Conservation (phyloP, 495 filamentous ascomycete species). For the Aspergillus sclerotioniger region DNA sequence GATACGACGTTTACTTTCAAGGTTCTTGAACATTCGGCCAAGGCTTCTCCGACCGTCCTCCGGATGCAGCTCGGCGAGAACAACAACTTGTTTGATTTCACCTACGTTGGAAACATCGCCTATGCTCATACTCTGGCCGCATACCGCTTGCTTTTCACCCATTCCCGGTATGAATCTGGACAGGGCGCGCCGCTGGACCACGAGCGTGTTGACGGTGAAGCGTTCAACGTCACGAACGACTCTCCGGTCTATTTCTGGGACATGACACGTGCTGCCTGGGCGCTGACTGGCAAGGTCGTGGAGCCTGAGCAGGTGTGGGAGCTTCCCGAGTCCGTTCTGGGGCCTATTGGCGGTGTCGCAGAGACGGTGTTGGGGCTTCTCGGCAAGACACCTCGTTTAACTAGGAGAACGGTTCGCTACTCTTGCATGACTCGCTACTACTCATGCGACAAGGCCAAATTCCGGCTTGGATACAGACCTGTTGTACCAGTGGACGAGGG, state of each 20-base stretch:
- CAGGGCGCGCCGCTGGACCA: slow-evolving; percentile 62
- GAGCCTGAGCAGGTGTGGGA: slow-evolving; percentile 68
- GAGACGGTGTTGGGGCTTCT: slow-evolving; percentile 67
- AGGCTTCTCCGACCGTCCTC: slow-evolving; percentile 57
- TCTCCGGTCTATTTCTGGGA: slow-evolving; percentile 96
- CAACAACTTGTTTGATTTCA: slow-evolving; percentile 68
- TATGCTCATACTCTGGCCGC: slow-evolving; percentile 54
- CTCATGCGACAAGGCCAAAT: slow-evolving; percentile 79
- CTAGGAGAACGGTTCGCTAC: slow-evolving; percentile 69
- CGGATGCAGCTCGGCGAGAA: slow-evolving; percentile 85
- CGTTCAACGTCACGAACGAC: slow-evolving; percentile 95
- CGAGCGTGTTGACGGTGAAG: slow-evolving; percentile 87
- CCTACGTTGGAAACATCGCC: slow-evolving; percentile 54
- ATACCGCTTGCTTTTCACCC: slow-evolving; percentile 63
- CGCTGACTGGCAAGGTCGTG: slow-evolving; percentile 59
- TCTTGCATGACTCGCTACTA: slow-evolving; percentile 83
- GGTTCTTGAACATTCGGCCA: slow-evolving; percentile 41
- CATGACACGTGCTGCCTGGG: slow-evolving; percentile 77
- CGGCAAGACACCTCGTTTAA: slow-evolving; percentile 74
- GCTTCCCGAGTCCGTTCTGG: slow-evolving; percentile 61
- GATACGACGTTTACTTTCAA: slow-evolving; percentile 71
- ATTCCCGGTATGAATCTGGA: slow-evolving; percentile 49
- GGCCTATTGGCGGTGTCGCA: slow-evolving; percentile 62
- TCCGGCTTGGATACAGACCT: slow-evolving; percentile 70
- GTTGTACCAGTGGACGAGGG: slow-evolving; percentile 74